phyloP scores from a whole-genome alignment of 148 eudicot species.

The Fagopyrum homotropicum region DNA sequence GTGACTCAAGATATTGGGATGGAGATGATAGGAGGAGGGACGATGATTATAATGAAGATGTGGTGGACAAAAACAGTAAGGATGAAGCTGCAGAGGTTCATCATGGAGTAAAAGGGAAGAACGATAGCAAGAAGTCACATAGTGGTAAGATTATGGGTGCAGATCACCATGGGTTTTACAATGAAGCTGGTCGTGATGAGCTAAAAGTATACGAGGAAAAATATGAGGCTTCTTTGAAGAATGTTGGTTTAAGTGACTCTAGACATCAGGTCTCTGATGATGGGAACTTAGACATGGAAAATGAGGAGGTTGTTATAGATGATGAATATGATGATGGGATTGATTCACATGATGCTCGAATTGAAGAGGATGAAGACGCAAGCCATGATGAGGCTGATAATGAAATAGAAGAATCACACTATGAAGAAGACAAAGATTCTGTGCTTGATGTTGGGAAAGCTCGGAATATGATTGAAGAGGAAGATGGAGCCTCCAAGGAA shows the following conservation, averaged over 20 bases:
- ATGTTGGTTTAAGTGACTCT: slow-evolving; percentile 29
- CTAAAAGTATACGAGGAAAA: slow-evolving; percentile 76
- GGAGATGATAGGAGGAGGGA: slow-evolving; percentile 95
- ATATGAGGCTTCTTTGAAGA: slow-evolving; percentile 82
- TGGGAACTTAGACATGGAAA: slow-evolving; percentile 26
- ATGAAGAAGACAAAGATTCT: slow-evolving; percentile 27
- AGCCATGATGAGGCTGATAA: slow-evolving; percentile 25
- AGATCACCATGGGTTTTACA: slow-evolving; percentile 56
- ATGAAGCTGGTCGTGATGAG: slow-evolving; percentile 96
- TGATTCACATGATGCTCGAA: slow-evolving; percentile 58
- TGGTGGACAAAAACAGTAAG: slow-evolving; percentile 29
- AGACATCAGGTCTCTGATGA: slow-evolving; percentile 29
- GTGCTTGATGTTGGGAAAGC: slow-evolving; percentile 22
- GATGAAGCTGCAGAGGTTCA: slow-evolving; percentile 36
- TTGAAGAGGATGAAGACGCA: slow-evolving; percentile 47
- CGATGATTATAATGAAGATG: slow-evolving; percentile 85
- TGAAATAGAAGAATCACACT: slow-evolving; percentile 28
- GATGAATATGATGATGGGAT: slow-evolving; percentile 94
- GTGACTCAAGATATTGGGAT: slow-evolving; percentile 97
- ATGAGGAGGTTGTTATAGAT: slow-evolving; percentile 43
- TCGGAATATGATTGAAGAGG: slow-evolving; percentile 27
- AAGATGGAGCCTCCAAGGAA: slow-evolving; percentile 32
- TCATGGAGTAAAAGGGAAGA: slow-evolving; percentile 19
- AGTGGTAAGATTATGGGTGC: slow-evolving; percentile 24
- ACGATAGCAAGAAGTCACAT: slow-evolving; percentile 25